These are phyloP conservation scores for Magnusiomyces clavatus DNA, from an alignment of 1,139 yeast species.

Conservation along the genomic window DNA sequence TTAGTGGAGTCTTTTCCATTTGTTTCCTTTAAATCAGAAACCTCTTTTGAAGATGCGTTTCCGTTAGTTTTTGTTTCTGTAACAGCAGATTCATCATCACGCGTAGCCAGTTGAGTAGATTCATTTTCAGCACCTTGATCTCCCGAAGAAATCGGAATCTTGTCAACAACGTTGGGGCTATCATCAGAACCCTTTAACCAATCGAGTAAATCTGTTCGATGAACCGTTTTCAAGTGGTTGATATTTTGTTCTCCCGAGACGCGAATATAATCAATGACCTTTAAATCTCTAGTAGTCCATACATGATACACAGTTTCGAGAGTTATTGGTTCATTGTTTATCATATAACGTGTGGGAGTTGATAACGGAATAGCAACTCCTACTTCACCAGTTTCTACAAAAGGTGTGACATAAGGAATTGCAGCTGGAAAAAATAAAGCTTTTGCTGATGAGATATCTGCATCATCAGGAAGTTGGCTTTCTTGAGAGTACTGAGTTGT, in stretches of 20 bases:
- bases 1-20: background rate
- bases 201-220: constrained; percentile 73
- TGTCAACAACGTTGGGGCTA: constrained; percentile 2
- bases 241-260: constrained; percentile 60
- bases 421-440: constrained; percentile 3
- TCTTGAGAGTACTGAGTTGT: constrained; percentile 14
- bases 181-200: constrained; percentile 61
- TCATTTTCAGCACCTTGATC: constrained; percentile 5
- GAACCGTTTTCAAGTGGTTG: constrained; percentile 71
- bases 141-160: constrained; percentile 26
- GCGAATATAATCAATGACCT: constrained; percentile 75
- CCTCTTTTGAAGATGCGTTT: background rate
- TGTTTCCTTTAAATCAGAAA: background rate
- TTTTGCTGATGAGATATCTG: constrained; percentile 18
- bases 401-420: constrained; percentile 2
- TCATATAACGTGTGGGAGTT: constrained; percentile 9
- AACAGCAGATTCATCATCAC: background rate
- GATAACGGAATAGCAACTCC: constrained; percentile 1
- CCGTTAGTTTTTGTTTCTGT: background rate
- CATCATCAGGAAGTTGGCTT: constrained; percentile 16
- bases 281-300: constrained; percentile 68
- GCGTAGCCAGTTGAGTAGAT: background rate
- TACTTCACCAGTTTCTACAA: constrained; percentile 1
- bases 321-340: constrained; percentile 20
- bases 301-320: constrained; percentile 66